A percentile compares a stretch with the other conserved stretches of the same genome.
Evolutionary conservation across 176 grass and related monocot genomes (phyloP).

Genomic region (Hsuehochloa calcarea): DNA sequence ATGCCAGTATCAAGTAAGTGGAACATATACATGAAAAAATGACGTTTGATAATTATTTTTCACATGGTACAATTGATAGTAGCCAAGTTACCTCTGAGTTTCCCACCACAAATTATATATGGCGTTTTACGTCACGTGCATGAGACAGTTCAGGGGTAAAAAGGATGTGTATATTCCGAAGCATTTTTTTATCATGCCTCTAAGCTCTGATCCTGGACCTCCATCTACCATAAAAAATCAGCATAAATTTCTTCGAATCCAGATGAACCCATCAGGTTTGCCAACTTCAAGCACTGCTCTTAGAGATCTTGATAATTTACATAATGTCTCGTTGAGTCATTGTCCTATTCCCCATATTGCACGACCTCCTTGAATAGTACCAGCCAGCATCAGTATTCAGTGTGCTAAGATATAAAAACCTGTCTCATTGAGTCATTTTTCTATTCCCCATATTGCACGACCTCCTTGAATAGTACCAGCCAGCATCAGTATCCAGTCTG

Average conservation of each 20-base stretch:
- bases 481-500: neutral
- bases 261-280: neutral
- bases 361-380: neutral
- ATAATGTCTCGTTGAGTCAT: neutral
- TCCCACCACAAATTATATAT: neutral
- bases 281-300: neutral
- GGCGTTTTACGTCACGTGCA: neutral
- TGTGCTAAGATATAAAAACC: neutral
- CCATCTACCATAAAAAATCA: neutral
- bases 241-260: neutral
- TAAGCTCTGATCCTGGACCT: neutral
- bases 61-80: neutral
- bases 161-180: slow-evolving; percentile 2
- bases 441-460: neutral
- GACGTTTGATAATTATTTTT: neutral
- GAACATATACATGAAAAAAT: neutral
- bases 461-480: neutral
- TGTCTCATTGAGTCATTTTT: neutral
- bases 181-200: neutral
- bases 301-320: neutral
- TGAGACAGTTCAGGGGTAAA: neutral
- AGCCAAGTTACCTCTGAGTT: neutral
- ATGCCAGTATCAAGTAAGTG: neutral
- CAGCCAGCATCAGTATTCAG: neutral
- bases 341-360: neutral